Percentiles rank a stretch among this genome's conserved stretches.
Evolutionary conservation across 2,329 filamentous ascomycete species (phyloP).

Genomic region (Berkeleyomyces rouxiae): DNA sequence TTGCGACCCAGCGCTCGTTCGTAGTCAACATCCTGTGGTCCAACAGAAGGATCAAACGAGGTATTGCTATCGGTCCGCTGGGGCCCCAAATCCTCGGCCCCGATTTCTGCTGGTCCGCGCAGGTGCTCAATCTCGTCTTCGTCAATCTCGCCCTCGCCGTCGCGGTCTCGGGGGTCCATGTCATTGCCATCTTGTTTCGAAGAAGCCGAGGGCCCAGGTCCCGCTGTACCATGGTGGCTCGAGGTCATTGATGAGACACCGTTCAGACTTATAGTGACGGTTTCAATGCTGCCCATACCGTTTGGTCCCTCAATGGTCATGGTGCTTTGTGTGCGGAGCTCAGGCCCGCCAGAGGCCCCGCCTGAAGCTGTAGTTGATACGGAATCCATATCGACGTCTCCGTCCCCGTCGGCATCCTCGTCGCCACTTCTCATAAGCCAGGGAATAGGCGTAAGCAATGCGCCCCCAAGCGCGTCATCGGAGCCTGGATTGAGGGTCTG

Average conservation of each 20-base stretch:
- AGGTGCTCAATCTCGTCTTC: slow-evolving; percentile 60
- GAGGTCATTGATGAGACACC: slow-evolving; percentile 38
- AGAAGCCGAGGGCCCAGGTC: background rate
- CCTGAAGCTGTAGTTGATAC: slow-evolving; percentile 7
- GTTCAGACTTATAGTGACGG: slow-evolving; percentile 60
- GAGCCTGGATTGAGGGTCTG: slow-evolving; percentile 44
- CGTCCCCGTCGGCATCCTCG: slow-evolving; percentile 19
- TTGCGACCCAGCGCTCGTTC: slow-evolving; percentile 44
- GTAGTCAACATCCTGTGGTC: slow-evolving; percentile 40
- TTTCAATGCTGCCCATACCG: slow-evolving; percentile 63
- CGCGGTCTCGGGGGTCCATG: background rate
- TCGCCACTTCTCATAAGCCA: slow-evolving; percentile 47
- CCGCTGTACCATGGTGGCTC: background rate
- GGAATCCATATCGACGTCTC: slow-evolving; percentile 6
- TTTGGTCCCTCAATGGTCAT: slow-evolving; percentile 71
- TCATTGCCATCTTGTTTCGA: slow-evolving; percentile 15
- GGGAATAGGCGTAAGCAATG: slow-evolving; percentile 80
- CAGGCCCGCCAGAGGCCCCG: slow-evolving; percentile 19
- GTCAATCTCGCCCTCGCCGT: slow-evolving; percentile 16
- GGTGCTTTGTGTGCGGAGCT: slow-evolving; percentile 55
- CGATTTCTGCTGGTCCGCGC: slow-evolving; percentile 69
- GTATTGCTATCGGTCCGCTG: slow-evolving; percentile 32
- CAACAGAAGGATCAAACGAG: slow-evolving; percentile 20
- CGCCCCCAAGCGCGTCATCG: slow-evolving; percentile 79
- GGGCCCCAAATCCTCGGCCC: slow-evolving; percentile 71